phyloP scores from a whole-genome alignment of 2,329 filamentous ascomycete genomes.

The Ceratocystis cubensis region DNA sequence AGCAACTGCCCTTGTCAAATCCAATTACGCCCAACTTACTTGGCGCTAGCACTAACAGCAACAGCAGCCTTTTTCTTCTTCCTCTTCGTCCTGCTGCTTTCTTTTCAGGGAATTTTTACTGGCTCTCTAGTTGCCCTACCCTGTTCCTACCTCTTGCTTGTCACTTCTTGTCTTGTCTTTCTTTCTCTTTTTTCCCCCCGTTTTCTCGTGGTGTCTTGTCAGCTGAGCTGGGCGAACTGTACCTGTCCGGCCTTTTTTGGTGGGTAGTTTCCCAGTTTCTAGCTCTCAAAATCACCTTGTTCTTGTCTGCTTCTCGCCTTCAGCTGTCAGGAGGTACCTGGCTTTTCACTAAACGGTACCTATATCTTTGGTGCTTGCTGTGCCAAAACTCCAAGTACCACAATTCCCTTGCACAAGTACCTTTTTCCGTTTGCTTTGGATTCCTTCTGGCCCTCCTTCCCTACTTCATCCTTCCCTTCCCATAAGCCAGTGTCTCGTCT shows the following conservation, averaged over 20 bases:
- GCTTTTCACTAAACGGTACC: background rate
- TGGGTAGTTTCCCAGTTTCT: slow-evolving; percentile 7
- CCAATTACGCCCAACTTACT: background rate
- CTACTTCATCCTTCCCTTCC: slow-evolving; percentile 2
- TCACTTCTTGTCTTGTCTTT: background rate
- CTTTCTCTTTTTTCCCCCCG: background rate
- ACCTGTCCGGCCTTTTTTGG: background rate
- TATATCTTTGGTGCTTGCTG: background rate
- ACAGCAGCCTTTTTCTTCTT: background rate
- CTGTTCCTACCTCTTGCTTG: background rate
- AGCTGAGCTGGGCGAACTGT: background rate
- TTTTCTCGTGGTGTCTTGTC: background rate
- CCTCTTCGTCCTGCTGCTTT: background rate
- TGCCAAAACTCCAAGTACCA: background rate
- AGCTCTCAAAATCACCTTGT: slow-evolving; percentile 1
- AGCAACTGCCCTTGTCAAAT: background rate
- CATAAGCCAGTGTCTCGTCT: background rate
- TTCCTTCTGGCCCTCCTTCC: slow-evolving; percentile 7
- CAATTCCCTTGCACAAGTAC: background rate
- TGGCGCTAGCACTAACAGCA: background rate
- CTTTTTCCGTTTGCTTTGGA: background rate
- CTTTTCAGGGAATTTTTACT: no score
- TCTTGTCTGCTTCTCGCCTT: background rate
- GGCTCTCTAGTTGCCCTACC: no score
- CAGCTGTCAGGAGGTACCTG: background rate